phyloP scores from a whole-genome alignment of 768 basidiomycete species.

The Lactarius vividus region DNA sequence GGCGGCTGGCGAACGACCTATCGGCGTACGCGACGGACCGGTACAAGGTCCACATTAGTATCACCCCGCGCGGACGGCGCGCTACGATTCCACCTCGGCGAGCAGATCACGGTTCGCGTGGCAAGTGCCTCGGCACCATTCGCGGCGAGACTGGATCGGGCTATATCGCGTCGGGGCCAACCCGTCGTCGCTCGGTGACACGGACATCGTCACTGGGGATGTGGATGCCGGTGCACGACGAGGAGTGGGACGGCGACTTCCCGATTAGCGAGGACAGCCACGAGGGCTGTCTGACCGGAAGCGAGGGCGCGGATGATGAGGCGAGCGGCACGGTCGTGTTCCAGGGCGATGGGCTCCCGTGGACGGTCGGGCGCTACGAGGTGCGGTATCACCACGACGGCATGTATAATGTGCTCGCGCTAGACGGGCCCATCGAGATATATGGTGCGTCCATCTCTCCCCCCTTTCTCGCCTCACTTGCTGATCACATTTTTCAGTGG shows the following conservation, averaged over 20 bases:
- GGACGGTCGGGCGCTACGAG: conserved; percentile 86
- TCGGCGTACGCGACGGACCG: conserved; percentile 75
- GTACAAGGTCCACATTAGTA: conserved; percentile 68
- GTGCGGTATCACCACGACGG: conserved; percentile 94
- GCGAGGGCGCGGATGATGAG: conserved; percentile 40
- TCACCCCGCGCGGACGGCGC: conserved; percentile 51
- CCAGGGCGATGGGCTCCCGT: conserved; percentile 76
- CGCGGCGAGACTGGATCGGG: conserved; percentile 94
- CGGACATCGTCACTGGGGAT: conserved; percentile 80
- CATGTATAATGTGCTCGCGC: conserved; percentile 92
- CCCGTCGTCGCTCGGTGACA: conserved; percentile 77
- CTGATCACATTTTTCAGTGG: conserved; percentile 46
- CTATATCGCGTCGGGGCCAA: conserved; percentile 89
- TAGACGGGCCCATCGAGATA: conserved; percentile 84
- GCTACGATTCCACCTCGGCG: conserved; percentile 81
- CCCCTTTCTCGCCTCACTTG: conserved; percentile 14
- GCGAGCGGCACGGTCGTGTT: conserved; percentile 71
- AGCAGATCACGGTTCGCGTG: conserved; percentile 87
- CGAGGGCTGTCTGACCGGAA: conserved; percentile 30
- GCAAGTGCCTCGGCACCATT: conserved; percentile 84
- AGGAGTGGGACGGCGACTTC: conserved; percentile 91
- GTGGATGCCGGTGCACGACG: conserved; percentile 89
- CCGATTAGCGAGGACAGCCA: conserved; percentile 47
- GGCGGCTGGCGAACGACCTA: conserved; percentile 81
- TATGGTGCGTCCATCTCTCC: conserved; percentile 56